Conservation (phyloP, 2,329 filamentous ascomycete genomes). For the Neonectria sp. region DNA sequence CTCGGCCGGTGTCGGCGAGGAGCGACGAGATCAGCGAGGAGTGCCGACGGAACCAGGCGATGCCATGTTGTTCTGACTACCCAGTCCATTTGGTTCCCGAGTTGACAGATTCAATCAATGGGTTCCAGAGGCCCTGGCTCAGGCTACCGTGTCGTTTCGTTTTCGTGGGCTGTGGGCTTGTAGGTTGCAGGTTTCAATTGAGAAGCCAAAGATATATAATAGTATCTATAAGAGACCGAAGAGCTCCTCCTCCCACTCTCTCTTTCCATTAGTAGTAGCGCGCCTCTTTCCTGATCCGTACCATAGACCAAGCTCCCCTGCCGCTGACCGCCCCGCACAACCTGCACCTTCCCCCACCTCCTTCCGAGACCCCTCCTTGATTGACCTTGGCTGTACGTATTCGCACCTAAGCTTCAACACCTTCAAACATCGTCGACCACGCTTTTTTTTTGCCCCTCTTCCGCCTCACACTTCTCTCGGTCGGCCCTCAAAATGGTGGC, state of each 20-base stretch:
- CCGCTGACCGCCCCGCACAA: slow-evolving; percentile 34
- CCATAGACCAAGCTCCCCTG: not conserved
- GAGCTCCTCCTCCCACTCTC: not conserved
- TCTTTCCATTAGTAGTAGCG: no score
- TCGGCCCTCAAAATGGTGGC: slow-evolving; percentile 57
- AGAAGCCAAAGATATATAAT: no score
- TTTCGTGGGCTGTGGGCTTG: not conserved
- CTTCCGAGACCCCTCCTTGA: slow-evolving; percentile 23
- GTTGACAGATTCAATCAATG: slow-evolving; percentile 1
- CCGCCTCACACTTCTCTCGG: not conserved
- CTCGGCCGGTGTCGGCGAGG: not conserved
- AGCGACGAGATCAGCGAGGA: not conserved
- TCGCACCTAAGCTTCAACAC: slow-evolving; percentile 19
- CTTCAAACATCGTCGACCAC: slow-evolving; percentile 7
- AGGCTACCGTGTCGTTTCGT: not conserved
- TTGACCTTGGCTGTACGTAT: slow-evolving; percentile 1
- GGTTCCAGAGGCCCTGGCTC: not conserved
- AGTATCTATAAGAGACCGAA: not conserved
- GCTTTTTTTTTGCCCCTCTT: not conserved
- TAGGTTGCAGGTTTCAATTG: not conserved
- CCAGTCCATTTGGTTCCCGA: not conserved
- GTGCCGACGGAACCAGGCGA: not conserved
- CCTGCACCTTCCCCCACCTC: slow-evolving; percentile 8
- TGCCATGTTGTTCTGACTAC: slow-evolving; percentile 2
- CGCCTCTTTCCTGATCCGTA: not conserved